phyloP scores from a whole-genome alignment of 225 moss, liverwort and hornwort genomes.

The Marchantia paleacea region DNA sequence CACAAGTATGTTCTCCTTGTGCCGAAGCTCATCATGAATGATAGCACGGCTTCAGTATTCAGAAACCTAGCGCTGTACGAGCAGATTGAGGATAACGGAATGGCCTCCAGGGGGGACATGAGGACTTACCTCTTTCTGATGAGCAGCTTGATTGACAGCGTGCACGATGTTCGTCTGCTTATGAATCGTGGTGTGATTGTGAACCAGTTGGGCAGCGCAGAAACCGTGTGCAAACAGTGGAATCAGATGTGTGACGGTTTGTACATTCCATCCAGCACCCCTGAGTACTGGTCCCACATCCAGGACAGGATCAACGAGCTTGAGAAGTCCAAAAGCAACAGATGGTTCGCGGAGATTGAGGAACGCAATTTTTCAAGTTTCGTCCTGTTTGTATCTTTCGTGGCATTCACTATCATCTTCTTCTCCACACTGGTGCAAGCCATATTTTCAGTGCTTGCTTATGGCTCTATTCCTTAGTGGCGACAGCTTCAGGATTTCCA shows the following conservation, averaged over 20 bases:
- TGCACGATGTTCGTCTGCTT: background rate
- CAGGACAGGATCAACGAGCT: conserved; percentile 1
- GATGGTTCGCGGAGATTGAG: background rate
- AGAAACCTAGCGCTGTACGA: conserved; percentile 1
- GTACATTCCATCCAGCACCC: background rate
- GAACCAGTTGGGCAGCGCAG: background rate
- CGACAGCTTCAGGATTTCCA: too few species aligned
- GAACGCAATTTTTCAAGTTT: background rate
- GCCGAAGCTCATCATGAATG: conserved; percentile 2
- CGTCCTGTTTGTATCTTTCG: background rate
- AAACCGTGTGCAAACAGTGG: background rate
- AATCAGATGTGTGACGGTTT: background rate
- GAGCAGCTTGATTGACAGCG: background rate
- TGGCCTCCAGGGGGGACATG: background rate
- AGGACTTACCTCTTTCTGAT: background rate
- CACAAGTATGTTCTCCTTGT: conserved; percentile 8
- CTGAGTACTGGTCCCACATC: background rate
- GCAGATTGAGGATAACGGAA: background rate
- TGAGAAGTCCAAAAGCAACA: background rate
- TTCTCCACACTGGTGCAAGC: background rate
- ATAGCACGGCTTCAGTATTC: background rate
- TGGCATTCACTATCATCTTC: background rate
- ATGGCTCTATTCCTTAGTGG: background rate
- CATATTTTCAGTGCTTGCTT: background rate
- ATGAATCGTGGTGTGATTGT: background rate